Base-by-base conservation (phyloP, 148 eudicot genomes). In the Amaranthus cruentus region DNA sequence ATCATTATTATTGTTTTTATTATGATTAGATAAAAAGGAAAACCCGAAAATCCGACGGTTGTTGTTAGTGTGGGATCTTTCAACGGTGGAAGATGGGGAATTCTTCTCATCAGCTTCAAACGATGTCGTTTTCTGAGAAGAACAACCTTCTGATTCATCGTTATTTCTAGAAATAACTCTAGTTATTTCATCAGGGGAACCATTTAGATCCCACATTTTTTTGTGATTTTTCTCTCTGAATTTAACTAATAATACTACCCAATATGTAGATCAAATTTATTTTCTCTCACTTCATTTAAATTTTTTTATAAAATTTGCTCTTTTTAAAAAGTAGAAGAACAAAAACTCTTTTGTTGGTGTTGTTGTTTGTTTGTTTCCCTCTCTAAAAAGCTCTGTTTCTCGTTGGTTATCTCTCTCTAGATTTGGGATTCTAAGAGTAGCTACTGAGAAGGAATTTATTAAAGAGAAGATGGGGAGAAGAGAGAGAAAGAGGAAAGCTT, bases 141-240 rank as follows among this genome's bases (percentile, higher is more conserved):
- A 85, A 53, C 80, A 83, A 0, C 71, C 87, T 48, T 92, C 87
- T 4, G 88, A 88, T 76, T 88, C 87, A 5, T 78, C 85, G 47
- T 66, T 72, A 5, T 61, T 21, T 3, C 18, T 9, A 0, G 43
- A 28, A 28, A 28, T 28, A 28, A 28, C 54, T 14, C n/a, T 49
- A 15, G 42, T 68, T 51, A 50, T 68, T n/a, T 74, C 86, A 80
- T 80, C 91, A 2, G 96, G 97, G 28, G 83, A 81, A 79, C 83
- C 93, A 80, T 95, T 95, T 58, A 95, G 93, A 87, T 95, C 87
- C 98, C 98, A 91, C 98, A 95, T 94, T 89, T 75, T 62, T 71
- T 55, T 51, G 56, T 49, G 69, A 5, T 51, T 18, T 63, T 7
- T 47, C 38, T 28, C 38, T 28, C 38, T 28, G 38, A 28, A 28